Base-by-base conservation (phyloP, 371 early-diverging fungal genomes). In the Mucor lusitanicus region DNA sequence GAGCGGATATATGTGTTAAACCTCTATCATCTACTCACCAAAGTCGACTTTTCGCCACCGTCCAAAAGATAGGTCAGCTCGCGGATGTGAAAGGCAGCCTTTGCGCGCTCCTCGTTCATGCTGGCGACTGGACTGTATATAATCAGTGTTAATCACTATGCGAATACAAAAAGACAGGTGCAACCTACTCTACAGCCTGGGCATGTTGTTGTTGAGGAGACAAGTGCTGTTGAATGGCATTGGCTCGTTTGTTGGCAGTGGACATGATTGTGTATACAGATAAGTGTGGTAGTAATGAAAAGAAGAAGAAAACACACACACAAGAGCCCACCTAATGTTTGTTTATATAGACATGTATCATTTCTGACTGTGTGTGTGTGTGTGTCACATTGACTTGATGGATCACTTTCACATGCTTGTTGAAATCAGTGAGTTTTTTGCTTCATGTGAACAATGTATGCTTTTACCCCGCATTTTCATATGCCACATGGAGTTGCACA, bases 1-100 rank as follows among this genome's bases (percentile, higher is more conserved):
- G n/a, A n/a, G n/a, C n/a, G n/a, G n/a, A n/a, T n/a, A n/a, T n/a
- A n/a, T n/a, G n/a, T n/a, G n/a, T n/a, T n/a, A n/a, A n/a, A n/a
- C n/a, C n/a, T n/a, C n/a, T n/a, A n/a, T n/a, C n/a, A n/a, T 58
- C 7, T 17, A 12, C 39, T 40, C 71, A 87, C 88, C 78, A 75
- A 72, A 11, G 95, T 92, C 50, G 71, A 66, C 54, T 88, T 80
- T 64, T 85, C 83, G 60, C 91, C 90, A 61, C 96, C 95, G 63
- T 96, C 94, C 50, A 96, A 74, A 68, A 91, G 87, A 78, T 93
- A 84, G n/a, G 95, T 95, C 78, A 96, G 69, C 53, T 92, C 88
- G 25, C 91, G 83, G 67, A 94, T 79, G 59, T 88, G 80, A 71
- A 96, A 96, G 9, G 88, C 81, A 2, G 93, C 89, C 64, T 88